These are phyloP conservation scores for Debaryomyces castellii DNA, from an alignment of 805 yeast genomes.

Conservation along the genomic window DNA sequence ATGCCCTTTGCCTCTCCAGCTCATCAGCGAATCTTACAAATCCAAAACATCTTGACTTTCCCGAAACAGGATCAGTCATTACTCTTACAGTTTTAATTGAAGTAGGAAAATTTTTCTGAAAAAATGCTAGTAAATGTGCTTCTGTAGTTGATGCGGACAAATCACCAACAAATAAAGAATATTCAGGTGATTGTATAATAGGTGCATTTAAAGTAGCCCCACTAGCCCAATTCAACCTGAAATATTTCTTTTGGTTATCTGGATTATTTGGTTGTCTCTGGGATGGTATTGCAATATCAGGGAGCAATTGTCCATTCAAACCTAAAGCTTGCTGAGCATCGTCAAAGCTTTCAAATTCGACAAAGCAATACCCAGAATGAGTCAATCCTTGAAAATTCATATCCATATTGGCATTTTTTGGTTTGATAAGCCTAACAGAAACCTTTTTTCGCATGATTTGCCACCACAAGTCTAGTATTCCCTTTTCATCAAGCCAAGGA, in stretches of 20 bases:
- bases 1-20: slow-evolving; percentile 64
- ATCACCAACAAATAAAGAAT: slow-evolving; percentile 80
- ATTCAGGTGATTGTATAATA: slow-evolving; percentile 73
- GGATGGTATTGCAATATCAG: slow-evolving; percentile 51
- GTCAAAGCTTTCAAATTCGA: slow-evolving; percentile 67
- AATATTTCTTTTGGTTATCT: slow-evolving; percentile 55
- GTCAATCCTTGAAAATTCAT: slow-evolving; percentile 22
- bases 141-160: slow-evolving; percentile 76
- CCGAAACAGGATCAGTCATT: slow-evolving; percentile 82
- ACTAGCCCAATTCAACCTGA: slow-evolving; percentile 80
- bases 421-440: slow-evolving; percentile 64
- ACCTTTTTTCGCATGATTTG: slow-evolving; percentile 54
- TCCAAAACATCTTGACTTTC: slow-evolving; percentile 77
- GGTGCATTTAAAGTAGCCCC: slow-evolving; percentile 76
- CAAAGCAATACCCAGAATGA: slow-evolving; percentile 70
- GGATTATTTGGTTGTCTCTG: slow-evolving; percentile 43
- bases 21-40: slow-evolving; percentile 76
- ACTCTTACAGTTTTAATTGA: slow-evolving; percentile 79
- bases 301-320: slow-evolving; percentile 64
- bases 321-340: slow-evolving; percentile 70
- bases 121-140: slow-evolving; percentile 70
- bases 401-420: slow-evolving; percentile 25
- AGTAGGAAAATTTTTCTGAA: slow-evolving; percentile 60
- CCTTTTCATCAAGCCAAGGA: slow-evolving; percentile 72
- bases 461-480: slow-evolving; percentile 57